These are phyloP conservation scores for Fusarium brachygibbosum DNA, from an alignment of 2,329 filamentous ascomycete species.

Conservation along the genomic window DNA sequence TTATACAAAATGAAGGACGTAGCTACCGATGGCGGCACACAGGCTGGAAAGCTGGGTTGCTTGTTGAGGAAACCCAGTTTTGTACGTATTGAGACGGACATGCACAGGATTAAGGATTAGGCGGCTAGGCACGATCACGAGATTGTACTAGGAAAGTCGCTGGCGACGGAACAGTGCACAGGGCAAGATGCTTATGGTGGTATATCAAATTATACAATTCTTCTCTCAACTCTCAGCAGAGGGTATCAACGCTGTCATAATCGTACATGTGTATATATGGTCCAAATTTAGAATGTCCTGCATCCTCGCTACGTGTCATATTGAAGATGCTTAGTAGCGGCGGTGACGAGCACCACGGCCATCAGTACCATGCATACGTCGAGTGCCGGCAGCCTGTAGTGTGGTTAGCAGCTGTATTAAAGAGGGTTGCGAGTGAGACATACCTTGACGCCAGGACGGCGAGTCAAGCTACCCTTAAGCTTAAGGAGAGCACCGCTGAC, in stretches of 20 bases:
- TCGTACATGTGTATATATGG: constrained; percentile 35
- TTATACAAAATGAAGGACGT: neutral
- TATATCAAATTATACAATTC: constrained; percentile 29
- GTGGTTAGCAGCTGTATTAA: constrained; percentile 3
- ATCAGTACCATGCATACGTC: constrained; percentile 81
- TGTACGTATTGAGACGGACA: constrained; percentile 3
- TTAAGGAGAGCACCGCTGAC: constrained; percentile 81
- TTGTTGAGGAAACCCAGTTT: neutral
- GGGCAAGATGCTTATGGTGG: constrained; percentile 21
- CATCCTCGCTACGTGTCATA: neutral
- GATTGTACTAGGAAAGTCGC: constrained; percentile 36
- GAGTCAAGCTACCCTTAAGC: constrained; percentile 77
- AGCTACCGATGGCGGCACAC: no score
- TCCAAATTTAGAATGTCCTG: constrained; percentile 13
- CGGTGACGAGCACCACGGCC: constrained; percentile 68
- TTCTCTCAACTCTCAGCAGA: constrained; percentile 27
- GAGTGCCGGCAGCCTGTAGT: constrained; percentile 76
- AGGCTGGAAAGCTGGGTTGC: neutral
- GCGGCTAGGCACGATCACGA: constrained; percentile 17
- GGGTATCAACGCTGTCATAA: constrained; percentile 43
- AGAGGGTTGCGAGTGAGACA: constrained; percentile 6
- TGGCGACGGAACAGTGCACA: constrained; percentile 11
- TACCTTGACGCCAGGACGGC: constrained; percentile 79
- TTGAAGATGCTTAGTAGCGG: constrained; percentile 32
- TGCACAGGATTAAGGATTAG: neutral